phyloP scores from a whole-genome alignment of 2,329 filamentous ascomycete species.

The Fusarium temperatum region DNA sequence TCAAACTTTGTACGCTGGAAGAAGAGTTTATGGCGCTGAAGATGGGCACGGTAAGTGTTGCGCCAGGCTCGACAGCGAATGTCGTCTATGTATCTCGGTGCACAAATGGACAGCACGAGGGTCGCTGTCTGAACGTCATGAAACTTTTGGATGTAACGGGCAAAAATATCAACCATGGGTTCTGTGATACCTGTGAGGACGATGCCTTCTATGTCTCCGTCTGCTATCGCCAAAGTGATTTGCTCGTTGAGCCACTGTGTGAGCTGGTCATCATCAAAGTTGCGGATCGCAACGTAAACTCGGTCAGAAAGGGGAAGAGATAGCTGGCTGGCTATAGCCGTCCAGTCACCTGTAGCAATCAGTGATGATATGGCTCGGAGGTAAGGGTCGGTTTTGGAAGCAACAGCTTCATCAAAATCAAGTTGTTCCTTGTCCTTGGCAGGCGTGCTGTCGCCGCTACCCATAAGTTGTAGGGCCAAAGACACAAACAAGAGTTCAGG shows the following conservation, averaged over 20 bases:
- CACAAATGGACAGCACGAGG: slow-evolving; percentile 76
- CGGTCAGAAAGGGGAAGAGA: slow-evolving; percentile 80
- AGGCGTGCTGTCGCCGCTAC: slow-evolving; percentile 56
- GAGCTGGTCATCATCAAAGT: slow-evolving; percentile 69
- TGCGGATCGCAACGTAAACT: slow-evolving; percentile 75
- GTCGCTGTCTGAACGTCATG: slow-evolving; percentile 83
- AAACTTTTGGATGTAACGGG: slow-evolving; percentile 78
- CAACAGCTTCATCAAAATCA: slow-evolving; percentile 66
- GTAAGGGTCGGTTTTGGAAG: slow-evolving; percentile 77
- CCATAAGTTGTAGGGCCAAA: slow-evolving; percentile 71
- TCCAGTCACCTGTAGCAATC: slow-evolving; percentile 81
- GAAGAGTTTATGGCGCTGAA: slow-evolving; percentile 77
- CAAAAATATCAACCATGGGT: slow-evolving; percentile 76
- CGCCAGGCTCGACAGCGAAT: slow-evolving; percentile 79
- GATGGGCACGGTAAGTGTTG: slow-evolving; percentile 73
- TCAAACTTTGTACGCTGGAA: slow-evolving; percentile 81
- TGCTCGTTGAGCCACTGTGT: slow-evolving; percentile 74
- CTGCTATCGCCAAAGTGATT: slow-evolving; percentile 66
- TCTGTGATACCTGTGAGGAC: slow-evolving; percentile 82
- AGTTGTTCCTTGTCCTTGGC: slow-evolving; percentile 60
- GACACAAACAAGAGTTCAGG: slow-evolving; percentile 75
- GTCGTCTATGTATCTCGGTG: slow-evolving; percentile 80
- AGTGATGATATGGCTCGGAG: slow-evolving; percentile 81
- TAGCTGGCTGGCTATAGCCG: slow-evolving; percentile 74
- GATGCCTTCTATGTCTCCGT: slow-evolving; percentile 80